Evolutionary conservation across 805 yeast species (phyloP), one percentile per base, ranked within the genome.

Genomic region (Saturnispora hagleri): DNA sequence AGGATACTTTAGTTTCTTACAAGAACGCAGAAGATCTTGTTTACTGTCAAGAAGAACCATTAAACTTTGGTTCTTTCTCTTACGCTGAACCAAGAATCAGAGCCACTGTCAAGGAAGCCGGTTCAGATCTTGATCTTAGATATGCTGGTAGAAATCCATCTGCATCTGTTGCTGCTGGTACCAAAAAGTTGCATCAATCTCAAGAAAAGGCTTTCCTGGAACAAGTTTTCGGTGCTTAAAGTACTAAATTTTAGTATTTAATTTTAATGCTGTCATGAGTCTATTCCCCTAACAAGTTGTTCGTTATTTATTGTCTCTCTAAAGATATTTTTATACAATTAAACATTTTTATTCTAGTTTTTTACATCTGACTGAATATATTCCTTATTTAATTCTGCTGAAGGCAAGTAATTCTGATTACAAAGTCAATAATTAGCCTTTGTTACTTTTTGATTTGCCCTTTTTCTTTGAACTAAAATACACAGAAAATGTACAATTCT

Each of bases 41-140:
- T 46, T 93, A 90, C 91, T 86, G 95, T 73, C 99, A 93, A 76
- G 99, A 93, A 74, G 99, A 93, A 78, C 98, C 98, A 63, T 77
- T 93, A 73, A 93, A 93, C 76, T 91, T 91, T 83, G 99, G 99
- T 71, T 74, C 87, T 45, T 89, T 85, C 86, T 65, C 84, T 24
- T 89, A 66, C 65, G 91, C 77, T 51, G 73, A 78, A 55, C 99
- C 97, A 69, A 86, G 99, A 74, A 70, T 93, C 51, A 73, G 74
- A 55, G 86, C 95, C 45, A 77, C 84, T 42, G 70, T 91, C 70
- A 76, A 76, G 60, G 89, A 89, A 73, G 84, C 96, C 55, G 79
- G 81, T 48, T 72, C 77, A 62, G 82, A 74, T 60, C 63, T 71
- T 59, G 64, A 65, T 18, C 66, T 86, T 55, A 83, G 97, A 72